Base-by-base conservation (phyloP, 108 stramenopile genomes). In the Fragilaria crotonensis region DNA sequence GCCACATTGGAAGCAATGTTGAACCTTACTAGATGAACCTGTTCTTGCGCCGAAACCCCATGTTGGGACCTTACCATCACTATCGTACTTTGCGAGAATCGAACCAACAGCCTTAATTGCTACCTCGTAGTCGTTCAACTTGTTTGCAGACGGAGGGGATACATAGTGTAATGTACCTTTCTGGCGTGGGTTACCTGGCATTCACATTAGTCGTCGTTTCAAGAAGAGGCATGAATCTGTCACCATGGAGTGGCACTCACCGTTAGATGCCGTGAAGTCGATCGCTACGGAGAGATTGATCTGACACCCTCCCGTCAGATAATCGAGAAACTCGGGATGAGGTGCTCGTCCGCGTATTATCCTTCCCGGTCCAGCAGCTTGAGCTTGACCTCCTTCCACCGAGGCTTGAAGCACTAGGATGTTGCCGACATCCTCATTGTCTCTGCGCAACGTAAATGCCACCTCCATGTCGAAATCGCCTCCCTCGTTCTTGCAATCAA, bases 41-140 rank as follows among this genome's bases (percentile, higher is more conserved):
- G 89, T 81, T 67, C 93, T 94, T 19, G 92, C 94, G 5, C 96
- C 96, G 65, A 97, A 97, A 18, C 96, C 96, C 73, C 75, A 93
- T 0, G 95, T 85, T 33, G 86, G 88, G 60, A 93, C 87, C 46
- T 57, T 68, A 51, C 92, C 84, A 71, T 97, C 90, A 0, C 71
- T 72, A 77, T 97, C 96, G 62, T 94, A 95, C 51, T 86, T 86
- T 47, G 81, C 81, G 18, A 93, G 55, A 60, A 88, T 87, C 19
- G 78, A 72, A 45, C 89, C 87, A 5, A 90, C 82, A 2, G 78
- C 79, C 30, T 73, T 71, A 22, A 90, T 87, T 17, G 88, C 90
- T 50, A 83, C 83, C 68, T 86, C 84, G 55, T 95, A 89, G 27
- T 88, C 75, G 55, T 89, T 90, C 73, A 81, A 72, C 68, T 72